Evolutionary conservation across 2,329 filamentous ascomycete genomes (phyloP).

Genomic region (Cladophialophora immunda): DNA sequence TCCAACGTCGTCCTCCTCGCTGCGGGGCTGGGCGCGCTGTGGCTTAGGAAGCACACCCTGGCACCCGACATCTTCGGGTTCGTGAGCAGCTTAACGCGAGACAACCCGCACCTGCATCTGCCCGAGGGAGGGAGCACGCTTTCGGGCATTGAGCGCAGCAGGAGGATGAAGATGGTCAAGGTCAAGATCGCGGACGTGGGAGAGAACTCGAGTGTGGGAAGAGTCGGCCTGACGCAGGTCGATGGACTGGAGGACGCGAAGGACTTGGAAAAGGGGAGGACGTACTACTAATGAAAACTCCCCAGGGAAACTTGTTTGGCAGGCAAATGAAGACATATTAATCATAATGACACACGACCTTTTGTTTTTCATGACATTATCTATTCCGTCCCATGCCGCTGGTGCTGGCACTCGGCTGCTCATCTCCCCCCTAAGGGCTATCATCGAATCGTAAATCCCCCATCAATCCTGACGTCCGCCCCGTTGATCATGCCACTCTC

Average conservation of each 20-base stretch:
- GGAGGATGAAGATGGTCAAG: slow-evolving; percentile 11
- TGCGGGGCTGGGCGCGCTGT: slow-evolving; percentile 19
- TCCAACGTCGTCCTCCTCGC: slow-evolving; percentile 24
- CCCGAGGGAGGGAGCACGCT: slow-evolving; percentile 20
- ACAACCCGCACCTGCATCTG: slow-evolving; percentile 17
- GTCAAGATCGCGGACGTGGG: slow-evolving; percentile 23
- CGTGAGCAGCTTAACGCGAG: slow-evolving; percentile 18
- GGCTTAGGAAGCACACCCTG: slow-evolving; percentile 25
- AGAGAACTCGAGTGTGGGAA: slow-evolving; percentile 5
- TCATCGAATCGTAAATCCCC: slow-evolving; percentile 50
- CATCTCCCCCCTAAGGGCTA: not conserved
- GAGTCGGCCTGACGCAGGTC: slow-evolving; percentile 9
- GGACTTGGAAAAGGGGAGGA: slow-evolving; percentile 16
- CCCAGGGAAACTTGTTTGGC: not conserved
- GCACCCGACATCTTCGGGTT: slow-evolving; percentile 27
- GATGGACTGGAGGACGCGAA: slow-evolving; percentile 2
- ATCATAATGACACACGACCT: not conserved
- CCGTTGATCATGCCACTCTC: slow-evolving; percentile 54
- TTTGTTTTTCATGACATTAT: not conserved
- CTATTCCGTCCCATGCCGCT: not conserved
- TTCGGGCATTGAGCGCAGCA: slow-evolving; percentile 12
- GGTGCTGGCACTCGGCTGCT: not conserved
- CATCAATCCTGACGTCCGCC: slow-evolving; percentile 52
- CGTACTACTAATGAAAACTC: slow-evolving; percentile 8
- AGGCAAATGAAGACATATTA: not conserved